Percentiles rank a stretch among this genome's conserved stretches.
Conservation (phyloP, 352 stramenopile species). For the Pythium graminicola region DNA sequence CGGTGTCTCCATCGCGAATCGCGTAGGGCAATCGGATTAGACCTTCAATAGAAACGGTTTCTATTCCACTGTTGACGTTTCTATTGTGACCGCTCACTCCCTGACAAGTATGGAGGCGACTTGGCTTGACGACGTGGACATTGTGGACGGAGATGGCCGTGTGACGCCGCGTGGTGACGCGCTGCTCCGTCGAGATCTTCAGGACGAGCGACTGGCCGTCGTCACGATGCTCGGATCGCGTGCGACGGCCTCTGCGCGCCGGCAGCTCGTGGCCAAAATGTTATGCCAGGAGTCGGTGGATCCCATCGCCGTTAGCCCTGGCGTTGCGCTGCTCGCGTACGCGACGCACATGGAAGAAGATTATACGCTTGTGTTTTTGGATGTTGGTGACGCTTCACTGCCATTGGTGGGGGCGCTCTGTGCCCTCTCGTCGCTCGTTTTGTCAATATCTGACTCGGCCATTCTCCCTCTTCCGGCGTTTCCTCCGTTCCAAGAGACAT, state of each 20-base stretch:
- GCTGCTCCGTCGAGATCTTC: conserved; percentile 38
- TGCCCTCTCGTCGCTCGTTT: conserved; percentile 57
- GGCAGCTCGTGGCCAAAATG: conserved; percentile 28
- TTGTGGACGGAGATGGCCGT: conserved; percentile 32
- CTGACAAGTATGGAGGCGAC: conserved; percentile 47
- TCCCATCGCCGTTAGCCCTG: not conserved
- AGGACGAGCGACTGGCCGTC: conserved; percentile 46
- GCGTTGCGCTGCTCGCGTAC: conserved; percentile 35
- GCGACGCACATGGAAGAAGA: conserved; percentile 43
- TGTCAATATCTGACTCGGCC: conserved; percentile 32
- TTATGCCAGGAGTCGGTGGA: conserved; percentile 19
- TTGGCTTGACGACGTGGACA: conserved; percentile 32
- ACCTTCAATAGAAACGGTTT: conserved; percentile 10
- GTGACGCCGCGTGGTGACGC: conserved; percentile 28
- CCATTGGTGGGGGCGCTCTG: conserved; percentile 39
- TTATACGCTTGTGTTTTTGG: conserved; percentile 47
- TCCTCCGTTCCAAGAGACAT: conserved; percentile 36
- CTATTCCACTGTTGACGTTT: conserved; percentile 13
- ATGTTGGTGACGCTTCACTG: conserved; percentile 19
- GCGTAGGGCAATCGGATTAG: conserved; percentile 4
- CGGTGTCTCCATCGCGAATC: conserved; percentile 47
- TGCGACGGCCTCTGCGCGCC: conserved; percentile 21
- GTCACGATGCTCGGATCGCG: conserved; percentile 38
- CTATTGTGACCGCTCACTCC: too few relatives aligned
- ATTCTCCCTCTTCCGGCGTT: conserved; percentile 18